Percentiles rank a stretch among this genome's conserved stretches.
These are phyloP conservation scores for Zygosaccharomyces bailii DNA, from an alignment of 805 yeast species.

Conservation along the genomic window DNA sequence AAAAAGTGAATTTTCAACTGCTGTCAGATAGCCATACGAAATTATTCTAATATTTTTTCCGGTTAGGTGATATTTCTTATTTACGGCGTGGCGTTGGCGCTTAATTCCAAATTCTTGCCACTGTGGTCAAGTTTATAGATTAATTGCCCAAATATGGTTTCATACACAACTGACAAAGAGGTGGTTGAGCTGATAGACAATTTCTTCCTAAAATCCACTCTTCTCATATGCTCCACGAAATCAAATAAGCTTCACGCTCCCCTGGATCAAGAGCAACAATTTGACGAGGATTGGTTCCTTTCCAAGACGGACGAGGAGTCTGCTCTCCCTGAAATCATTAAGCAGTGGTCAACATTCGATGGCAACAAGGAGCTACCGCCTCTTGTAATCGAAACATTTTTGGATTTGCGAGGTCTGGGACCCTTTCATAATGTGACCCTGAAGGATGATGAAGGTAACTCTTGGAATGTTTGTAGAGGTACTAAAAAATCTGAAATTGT, in stretches of 20 bases:
- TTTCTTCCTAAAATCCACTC: constrained; percentile 62
- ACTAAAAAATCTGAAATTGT: constrained; percentile 78
- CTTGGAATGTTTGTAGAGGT: constrained; percentile 59
- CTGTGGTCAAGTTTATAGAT: background rate
- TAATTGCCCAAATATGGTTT: constrained; percentile 4
- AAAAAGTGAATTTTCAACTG: background rate
- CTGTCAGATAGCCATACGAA: background rate
- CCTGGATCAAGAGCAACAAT: constrained; percentile 13
- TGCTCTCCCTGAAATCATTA: constrained; percentile 33
- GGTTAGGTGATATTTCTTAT: background rate
- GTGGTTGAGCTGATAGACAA: constrained; percentile 46
- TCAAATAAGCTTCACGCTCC: constrained; percentile 27
- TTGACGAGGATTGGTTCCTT: constrained; percentile 20
- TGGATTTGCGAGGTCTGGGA: constrained; percentile 59
- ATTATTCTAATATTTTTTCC: background rate
- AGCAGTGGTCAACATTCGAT: constrained; percentile 64
- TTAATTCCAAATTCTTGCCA: background rate
- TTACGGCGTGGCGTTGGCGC: constrained; percentile 4
- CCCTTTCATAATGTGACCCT: constrained; percentile 58
- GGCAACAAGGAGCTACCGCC: constrained; percentile 57
- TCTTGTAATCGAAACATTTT: constrained; percentile 76
- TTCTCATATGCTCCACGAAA: constrained; percentile 51
- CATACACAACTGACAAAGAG: constrained; percentile 18
- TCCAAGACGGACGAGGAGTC: constrained; percentile 9
- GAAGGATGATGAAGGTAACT: constrained; percentile 49